Base-by-base conservation (phyloP, 768 basidiomycete species). In the Pleurotus cornucopiae region DNA sequence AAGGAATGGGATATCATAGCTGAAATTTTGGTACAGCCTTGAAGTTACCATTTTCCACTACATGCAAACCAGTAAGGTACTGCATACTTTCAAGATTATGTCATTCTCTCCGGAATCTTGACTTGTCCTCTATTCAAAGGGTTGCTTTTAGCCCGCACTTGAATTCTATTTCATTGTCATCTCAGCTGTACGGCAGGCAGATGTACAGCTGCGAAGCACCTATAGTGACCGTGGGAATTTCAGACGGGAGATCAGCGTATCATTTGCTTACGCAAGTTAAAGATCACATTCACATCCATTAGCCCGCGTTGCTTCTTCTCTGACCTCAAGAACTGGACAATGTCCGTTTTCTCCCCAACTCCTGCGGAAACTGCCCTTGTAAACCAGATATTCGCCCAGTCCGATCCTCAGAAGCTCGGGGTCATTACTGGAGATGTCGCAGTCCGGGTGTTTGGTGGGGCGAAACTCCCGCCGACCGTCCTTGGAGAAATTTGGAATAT, bases 401-500 rank as follows among this genome's bases (percentile, higher is more conserved):
- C 82, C 18, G 94, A 94, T 73, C 73, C 86, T 2, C 83, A 91
- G 72, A 88, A 88, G 68, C 77, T 88, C 56, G 91, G 91, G 41
- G 82, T 92, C 60, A 74, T 96, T 67, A 91, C 91, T 13, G 95
- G 95, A 64, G 94, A 96, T 60, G 85, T 88, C 63, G 97, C 95
- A 51, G 87, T 97, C 67, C 84, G 81, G 67, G 77, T 95, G 58
- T 93, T 98, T 64, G 78, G 83, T 58, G 88, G 90, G 56, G 88
- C 95, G 53, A 86, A 89, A 65, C 82, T 98, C 58, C 73, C 84
- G 39, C 86, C 92, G 6, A 74, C 80, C 14, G 79, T 81, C 37
- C 84, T 99, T 59, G 92, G 95, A 45, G 92, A 97, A 73, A 88
- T 99, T 60, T 99, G 97, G 96, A 82, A 76, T 57, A 74, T 98